Base-by-base conservation (phyloP, 1,284 basidiomycete species). In the Nidula niveotomentosa region DNA sequence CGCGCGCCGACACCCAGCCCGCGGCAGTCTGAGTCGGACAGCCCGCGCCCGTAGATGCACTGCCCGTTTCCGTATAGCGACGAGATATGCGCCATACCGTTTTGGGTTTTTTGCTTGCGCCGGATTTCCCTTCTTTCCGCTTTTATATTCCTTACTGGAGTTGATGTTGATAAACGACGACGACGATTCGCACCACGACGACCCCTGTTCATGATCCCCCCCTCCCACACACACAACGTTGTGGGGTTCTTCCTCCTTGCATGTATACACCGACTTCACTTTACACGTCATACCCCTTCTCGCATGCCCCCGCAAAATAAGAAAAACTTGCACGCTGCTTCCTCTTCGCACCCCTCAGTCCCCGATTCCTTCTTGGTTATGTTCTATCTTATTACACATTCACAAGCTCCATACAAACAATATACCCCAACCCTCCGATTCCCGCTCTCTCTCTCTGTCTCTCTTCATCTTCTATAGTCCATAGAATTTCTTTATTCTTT, bases 1-100 rank as follows among this genome's bases (percentile, higher is more conserved):
- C 58, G 68, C 68, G 62, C 62, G 12, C 56, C 65, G 8, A 67
- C 54, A 6, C 57, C 57, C 30, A 36, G 23, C 35, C 48, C 48
- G 10, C 17, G 34, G n/a, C 12, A 12, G 48, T 36, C 48, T 3
- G 35, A 35, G 23, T 9, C 12, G 17, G 48, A 30, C 12, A 34
- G 45, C 39, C 39, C 39, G 15, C 39, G 13, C 13, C 13, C 10
- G 23, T 13, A 47, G 45, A 17, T 13, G 45, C 23, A n/a, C 23
- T 47, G 12, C 30, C 30, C 30, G 30, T 30, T 30, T 30, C 30
- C 4, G 30, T 30, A 30, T 30, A 30, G 4, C 30, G 30, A 30
- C 30, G 30, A 30, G 30, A 30, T 30, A 5, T 30, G 4, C 30
- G 30, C 4, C 6, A 30, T 30, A 30, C 4, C 30, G 30, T 30